phyloP scores from a whole-genome alignment of 2,329 filamentous ascomycete genomes.

The Didymella lethalis region DNA sequence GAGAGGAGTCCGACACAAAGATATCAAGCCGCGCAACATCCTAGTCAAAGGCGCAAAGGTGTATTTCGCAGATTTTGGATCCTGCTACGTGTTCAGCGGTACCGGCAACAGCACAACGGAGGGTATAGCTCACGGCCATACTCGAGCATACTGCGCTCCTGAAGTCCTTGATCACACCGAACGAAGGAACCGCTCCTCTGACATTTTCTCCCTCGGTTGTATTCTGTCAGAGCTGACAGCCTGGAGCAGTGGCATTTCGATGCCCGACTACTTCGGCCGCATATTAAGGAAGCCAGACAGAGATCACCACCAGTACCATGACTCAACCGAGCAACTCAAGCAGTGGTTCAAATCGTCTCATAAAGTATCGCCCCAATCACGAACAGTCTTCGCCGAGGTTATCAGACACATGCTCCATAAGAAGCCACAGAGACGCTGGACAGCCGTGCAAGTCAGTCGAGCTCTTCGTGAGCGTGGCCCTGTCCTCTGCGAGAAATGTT shows the following conservation, averaged over 20 bases:
- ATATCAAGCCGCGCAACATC: slow-evolving; percentile 30
- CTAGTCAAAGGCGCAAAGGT: slow-evolving; percentile 23
- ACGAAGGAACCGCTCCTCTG: slow-evolving; percentile 24
- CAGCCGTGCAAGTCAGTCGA: not conserved
- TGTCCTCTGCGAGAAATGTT: not conserved
- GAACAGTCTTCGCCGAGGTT: not conserved
- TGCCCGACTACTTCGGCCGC: not conserved
- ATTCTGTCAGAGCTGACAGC: slow-evolving; percentile 30
- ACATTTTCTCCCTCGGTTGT: slow-evolving; percentile 37
- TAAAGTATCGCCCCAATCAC: not conserved
- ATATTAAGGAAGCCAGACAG: not conserved
- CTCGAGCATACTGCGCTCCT: slow-evolving; percentile 31
- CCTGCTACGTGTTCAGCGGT: slow-evolving; percentile 24
- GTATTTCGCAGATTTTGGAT: slow-evolving; percentile 35
- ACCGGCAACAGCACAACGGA: slow-evolving; percentile 25
- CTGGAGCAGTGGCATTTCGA: not conserved
- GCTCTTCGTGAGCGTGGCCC: not conserved
- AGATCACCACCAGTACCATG: not conserved
- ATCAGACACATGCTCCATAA: slow-evolving; percentile 1
- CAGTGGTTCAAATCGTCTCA: not conserved
- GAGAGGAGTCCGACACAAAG: slow-evolving; percentile 27
- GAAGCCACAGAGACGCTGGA: not conserved
- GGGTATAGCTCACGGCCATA: slow-evolving; percentile 17
- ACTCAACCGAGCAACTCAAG: not conserved
- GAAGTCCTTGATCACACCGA: slow-evolving; percentile 24